These are phyloP conservation scores for Rostrohypoxylon terebratum DNA, from an alignment of 495 filamentous ascomycete genomes.

Conservation along the genomic window DNA sequence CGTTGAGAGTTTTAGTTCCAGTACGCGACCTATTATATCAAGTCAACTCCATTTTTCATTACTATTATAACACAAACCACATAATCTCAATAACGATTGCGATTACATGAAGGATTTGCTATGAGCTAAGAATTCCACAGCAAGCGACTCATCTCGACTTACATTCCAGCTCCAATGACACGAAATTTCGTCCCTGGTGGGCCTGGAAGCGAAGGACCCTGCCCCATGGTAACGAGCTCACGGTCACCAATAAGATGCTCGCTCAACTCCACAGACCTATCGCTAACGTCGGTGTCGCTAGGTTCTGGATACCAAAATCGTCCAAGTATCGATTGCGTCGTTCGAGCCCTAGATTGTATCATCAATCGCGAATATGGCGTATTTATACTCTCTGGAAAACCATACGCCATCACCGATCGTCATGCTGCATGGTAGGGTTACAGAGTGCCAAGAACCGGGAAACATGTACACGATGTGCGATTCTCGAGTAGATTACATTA, in stretches of 20 bases:
- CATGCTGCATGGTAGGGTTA: slow-evolving; percentile 24
- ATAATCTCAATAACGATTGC: not conserved
- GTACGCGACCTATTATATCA: slow-evolving; percentile 49
- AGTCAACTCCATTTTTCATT: slow-evolving; percentile 23
- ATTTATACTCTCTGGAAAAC: slow-evolving; percentile 34
- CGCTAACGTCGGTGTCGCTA: slow-evolving; percentile 10
- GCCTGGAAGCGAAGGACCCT: slow-evolving; percentile 48
- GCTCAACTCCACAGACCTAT: slow-evolving; percentile 23
- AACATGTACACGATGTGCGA: slow-evolving; percentile 14
- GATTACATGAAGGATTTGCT: not conserved
- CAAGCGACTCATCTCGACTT: slow-evolving; percentile 29
- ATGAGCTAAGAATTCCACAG: not conserved
- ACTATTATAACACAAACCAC: not conserved
- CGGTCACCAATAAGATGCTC: slow-evolving; percentile 33
- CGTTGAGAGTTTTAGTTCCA: slow-evolving; percentile 51
- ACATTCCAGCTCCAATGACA: slow-evolving; percentile 53
- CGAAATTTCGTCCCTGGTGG: slow-evolving; percentile 50
- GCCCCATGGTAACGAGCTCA: slow-evolving; percentile 45
- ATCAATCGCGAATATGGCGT: slow-evolving; percentile 31
- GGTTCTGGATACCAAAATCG: slow-evolving; percentile 24
- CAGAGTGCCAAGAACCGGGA: slow-evolving; percentile 36
- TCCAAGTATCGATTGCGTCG: slow-evolving; percentile 41
- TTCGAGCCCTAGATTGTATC: slow-evolving; percentile 34
- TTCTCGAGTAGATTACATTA: slow-evolving; percentile 31
- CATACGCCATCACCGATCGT: slow-evolving; percentile 5